These are phyloP conservation scores for Yarrowia sp. DNA, from an alignment of 805 yeast genomes.

Conservation along the genomic window DNA sequence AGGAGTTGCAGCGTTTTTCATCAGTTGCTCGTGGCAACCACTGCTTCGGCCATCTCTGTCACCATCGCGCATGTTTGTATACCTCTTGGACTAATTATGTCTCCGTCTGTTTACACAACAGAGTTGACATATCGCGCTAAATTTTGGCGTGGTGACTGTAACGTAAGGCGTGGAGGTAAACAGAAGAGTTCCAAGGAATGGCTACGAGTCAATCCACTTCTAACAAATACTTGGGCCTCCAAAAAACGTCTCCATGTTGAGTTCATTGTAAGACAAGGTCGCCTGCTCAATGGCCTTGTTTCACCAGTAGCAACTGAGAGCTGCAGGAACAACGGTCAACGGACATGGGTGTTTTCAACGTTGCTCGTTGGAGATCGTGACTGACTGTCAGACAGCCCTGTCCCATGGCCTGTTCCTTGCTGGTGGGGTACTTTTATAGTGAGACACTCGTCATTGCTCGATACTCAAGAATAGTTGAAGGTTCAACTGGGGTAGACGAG, in stretches of 20 bases:
- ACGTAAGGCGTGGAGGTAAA: not conserved
- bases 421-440: too few species aligned
- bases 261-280: not conserved
- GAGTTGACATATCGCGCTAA: constrained; percentile 4
- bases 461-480: not conserved
- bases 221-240: too few species aligned
- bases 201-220: too few species aligned
- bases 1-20: too few species aligned
- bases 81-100: too few species aligned
- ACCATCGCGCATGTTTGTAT: too few species aligned
- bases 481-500: not conserved
- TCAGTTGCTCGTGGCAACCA: too few species aligned
- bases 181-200: too few species aligned
- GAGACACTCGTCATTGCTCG: not conserved
- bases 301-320: not conserved
- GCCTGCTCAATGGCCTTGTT: constrained; percentile 4
- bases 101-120: constrained; percentile 7
- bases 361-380: not conserved
- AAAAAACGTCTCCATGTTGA: too few species aligned
- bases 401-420: too few species aligned
- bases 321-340: not conserved
- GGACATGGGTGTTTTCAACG: not conserved
- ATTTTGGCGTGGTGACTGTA: not conserved
- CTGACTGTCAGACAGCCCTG: too few species aligned
- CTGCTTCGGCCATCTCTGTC: too few species aligned